phyloP scores from a whole-genome alignment of 208 protist species.

The Tritrichomonas foetus region DNA sequence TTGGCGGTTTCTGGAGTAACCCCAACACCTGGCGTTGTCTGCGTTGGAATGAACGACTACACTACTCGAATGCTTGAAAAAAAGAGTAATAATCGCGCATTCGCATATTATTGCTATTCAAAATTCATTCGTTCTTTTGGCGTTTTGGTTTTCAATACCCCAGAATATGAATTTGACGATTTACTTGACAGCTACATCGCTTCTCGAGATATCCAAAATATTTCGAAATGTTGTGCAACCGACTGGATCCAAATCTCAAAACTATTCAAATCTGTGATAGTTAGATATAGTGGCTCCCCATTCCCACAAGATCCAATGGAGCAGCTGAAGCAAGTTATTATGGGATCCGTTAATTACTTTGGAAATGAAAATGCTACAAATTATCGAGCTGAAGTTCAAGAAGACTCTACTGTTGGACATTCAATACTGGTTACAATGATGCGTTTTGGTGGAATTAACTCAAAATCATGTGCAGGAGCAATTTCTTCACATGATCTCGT shows the following conservation, averaged over 20 bases:
- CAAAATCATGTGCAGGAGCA: not conserved
- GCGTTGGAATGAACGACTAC: not conserved
- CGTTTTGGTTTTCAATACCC: not conserved
- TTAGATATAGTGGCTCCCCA: not conserved
- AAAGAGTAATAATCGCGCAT: not conserved
- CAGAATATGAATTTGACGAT: not conserved
- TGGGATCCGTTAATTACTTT: not conserved
- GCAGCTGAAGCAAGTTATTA: not conserved
- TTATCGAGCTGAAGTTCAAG: not conserved
- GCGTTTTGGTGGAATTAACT: not conserved
- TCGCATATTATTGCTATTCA: not conserved
- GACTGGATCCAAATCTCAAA: constrained; percentile 34
- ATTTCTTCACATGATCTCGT: not conserved
- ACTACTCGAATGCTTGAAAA: not conserved
- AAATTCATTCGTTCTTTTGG: not conserved
- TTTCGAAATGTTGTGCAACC: not conserved
- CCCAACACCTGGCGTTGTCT: not conserved
- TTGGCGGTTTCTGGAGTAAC: not conserved
- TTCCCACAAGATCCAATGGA: constrained; percentile 31
- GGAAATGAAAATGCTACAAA: not conserved
- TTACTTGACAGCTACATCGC: not conserved
- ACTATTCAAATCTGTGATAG: not conserved
- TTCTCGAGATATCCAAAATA: not conserved
- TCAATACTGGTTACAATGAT: not conserved
- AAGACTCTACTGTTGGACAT: too few species aligned